phyloP scores from a whole-genome alignment of 108 stramenopile genomes.

The Nannochloropsis salina region DNA sequence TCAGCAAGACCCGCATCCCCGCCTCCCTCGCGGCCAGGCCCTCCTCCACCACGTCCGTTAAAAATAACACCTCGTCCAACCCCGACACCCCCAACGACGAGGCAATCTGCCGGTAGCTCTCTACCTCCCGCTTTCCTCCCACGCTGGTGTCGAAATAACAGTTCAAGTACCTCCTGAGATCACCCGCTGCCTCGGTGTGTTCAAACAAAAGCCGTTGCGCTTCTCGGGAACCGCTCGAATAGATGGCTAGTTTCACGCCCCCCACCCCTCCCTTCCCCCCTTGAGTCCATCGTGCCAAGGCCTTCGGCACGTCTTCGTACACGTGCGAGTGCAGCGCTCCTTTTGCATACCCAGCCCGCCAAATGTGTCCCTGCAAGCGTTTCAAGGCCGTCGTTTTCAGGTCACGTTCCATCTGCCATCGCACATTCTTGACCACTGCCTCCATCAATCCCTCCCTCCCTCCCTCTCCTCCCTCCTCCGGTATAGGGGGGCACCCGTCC shows the following conservation, averaged over 20 bases:
- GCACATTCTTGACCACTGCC: constrained; percentile 53
- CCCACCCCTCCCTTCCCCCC: constrained; percentile 23
- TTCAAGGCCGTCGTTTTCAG: constrained; percentile 71
- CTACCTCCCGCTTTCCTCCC: constrained; percentile 65
- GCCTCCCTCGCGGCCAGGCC: constrained; percentile 70
- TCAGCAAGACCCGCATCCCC: constrained; percentile 64
- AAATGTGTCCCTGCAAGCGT: constrained; percentile 75
- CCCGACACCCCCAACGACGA: constrained; percentile 56
- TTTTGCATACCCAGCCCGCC: constrained; percentile 58
- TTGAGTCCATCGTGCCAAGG: constrained; percentile 62
- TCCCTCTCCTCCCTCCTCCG: background rate
- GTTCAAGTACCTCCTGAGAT: constrained; percentile 62
- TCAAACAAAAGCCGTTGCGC: constrained; percentile 80
- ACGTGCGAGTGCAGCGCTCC: constrained; percentile 72
- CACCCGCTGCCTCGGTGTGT: constrained; percentile 62
- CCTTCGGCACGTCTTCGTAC: constrained; percentile 68
- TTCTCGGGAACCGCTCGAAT: constrained; percentile 71
- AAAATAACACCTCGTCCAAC: constrained; percentile 69
- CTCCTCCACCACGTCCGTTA: constrained; percentile 74
- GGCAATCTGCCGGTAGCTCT: constrained; percentile 68
- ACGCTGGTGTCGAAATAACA: constrained; percentile 81
- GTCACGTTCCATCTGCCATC: constrained; percentile 63
- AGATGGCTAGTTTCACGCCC: constrained; percentile 67
- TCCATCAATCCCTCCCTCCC: constrained; percentile 22
- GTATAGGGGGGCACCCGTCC: background rate